phyloP scores from a whole-genome alignment of 225 moss, liverwort and hornwort genomes.

The Antitrichia curtipendula region DNA sequence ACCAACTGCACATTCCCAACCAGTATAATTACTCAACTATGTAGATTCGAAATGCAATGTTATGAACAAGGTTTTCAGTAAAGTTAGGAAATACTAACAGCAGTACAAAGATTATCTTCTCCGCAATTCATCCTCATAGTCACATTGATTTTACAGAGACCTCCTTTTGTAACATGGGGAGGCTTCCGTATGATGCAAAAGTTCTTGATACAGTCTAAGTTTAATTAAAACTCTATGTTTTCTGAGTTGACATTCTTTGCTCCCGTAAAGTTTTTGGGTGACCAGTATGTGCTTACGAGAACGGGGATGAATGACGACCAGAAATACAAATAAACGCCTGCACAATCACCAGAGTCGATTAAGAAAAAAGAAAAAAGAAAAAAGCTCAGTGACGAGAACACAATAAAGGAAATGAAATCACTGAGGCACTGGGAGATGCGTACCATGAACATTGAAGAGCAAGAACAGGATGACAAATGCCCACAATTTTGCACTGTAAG shows the following conservation, averaged over 20 bases:
- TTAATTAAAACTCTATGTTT: background rate
- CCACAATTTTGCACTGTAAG: slow-evolving; percentile 14
- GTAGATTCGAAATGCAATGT: background rate
- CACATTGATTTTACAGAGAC: background rate
- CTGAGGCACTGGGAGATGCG: background rate
- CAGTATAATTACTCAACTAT: no score
- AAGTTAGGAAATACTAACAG: background rate
- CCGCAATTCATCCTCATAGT: background rate
- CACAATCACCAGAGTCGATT: background rate
- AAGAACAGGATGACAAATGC: slow-evolving; percentile 15
- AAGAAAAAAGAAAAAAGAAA: background rate
- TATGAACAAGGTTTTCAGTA: background rate
- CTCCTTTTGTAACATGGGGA: background rate
- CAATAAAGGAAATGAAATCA: background rate
- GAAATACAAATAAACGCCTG: slow-evolving; percentile 27
- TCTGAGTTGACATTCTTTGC: background rate
- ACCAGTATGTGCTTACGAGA: background rate
- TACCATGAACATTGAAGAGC: slow-evolving; percentile 27
- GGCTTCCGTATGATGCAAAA: background rate
- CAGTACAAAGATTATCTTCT: no score
- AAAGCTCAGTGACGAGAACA: background rate
- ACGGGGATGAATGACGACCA: slow-evolving; percentile 28
- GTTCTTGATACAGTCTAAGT: background rate
- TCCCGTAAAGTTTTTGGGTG: background rate
- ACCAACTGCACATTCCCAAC: slow-evolving; percentile 31